Conservation (phyloP, 2,329 filamentous ascomycete genomes). For the Curvularia verruculosa region DNA sequence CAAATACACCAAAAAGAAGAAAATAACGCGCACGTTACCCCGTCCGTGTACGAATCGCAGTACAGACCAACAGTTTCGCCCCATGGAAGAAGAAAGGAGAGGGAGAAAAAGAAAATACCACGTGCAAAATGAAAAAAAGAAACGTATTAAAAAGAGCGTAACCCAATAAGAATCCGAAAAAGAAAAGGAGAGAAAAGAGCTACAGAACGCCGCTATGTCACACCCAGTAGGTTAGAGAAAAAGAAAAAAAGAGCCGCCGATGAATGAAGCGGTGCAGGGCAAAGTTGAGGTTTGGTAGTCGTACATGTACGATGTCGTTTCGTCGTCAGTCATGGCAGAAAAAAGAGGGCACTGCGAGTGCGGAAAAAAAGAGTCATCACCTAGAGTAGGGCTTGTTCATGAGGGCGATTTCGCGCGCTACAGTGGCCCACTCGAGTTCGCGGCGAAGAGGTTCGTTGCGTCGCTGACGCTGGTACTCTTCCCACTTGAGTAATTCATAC, state of each 20-base stretch:
- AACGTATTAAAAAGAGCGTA: slow-evolving; percentile 8
- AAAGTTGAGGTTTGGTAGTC: slow-evolving; percentile 20
- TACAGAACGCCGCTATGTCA: slow-evolving; percentile 14
- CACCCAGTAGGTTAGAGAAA: slow-evolving; percentile 7
- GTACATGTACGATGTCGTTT: slow-evolving; percentile 29
- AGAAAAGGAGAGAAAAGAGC: slow-evolving; percentile 5
- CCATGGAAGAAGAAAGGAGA: background rate
- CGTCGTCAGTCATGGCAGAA: slow-evolving; percentile 31
- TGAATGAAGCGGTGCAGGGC: slow-evolving; percentile 14
- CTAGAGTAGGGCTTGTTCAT: slow-evolving; percentile 95
- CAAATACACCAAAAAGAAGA: background rate
- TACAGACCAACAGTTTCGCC: slow-evolving; percentile 7
- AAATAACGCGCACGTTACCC: slow-evolving; percentile 8
- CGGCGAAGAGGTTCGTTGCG: slow-evolving; percentile 64
- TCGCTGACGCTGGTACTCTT: slow-evolving; percentile 73
- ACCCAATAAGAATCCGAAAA: background rate
- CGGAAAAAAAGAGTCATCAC: slow-evolving; percentile 47
- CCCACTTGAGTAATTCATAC: slow-evolving; percentile 93
- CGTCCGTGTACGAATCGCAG: background rate
- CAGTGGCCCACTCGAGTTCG: slow-evolving; percentile 89
- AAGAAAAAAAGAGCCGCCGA: slow-evolving; percentile 9
- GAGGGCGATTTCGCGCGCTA: slow-evolving; percentile 86
- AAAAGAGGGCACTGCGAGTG: slow-evolving; percentile 9
- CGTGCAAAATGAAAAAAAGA: background rate
- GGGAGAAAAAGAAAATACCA: background rate